A percentile compares a stretch with the other conserved stretches of the same genome.
Conservation (phyloP, 345 rosid genomes). For the Rubroshorea leprosula region DNA sequence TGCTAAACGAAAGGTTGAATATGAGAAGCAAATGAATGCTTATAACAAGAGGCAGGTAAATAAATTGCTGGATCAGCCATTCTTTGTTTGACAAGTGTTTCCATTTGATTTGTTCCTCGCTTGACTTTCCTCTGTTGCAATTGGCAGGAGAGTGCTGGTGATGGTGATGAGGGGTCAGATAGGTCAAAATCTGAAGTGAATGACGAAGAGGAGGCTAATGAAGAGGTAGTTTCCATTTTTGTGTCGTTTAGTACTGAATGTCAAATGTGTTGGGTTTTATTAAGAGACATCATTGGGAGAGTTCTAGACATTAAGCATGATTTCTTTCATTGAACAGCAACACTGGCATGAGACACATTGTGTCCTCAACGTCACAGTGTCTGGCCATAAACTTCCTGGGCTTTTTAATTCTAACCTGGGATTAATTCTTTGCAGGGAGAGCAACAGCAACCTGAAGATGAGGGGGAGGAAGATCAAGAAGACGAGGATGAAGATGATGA, state of each 20-base stretch:
- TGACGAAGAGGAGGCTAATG: constrained; percentile 55
- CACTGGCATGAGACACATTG: too few relatives aligned
- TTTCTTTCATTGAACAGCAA: too few relatives aligned
- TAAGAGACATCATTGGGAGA: too few relatives aligned
- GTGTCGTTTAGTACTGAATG: background rate
- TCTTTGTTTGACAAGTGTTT: background rate
- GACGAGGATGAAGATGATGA: constrained; percentile 27
- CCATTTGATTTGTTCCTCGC: background rate
- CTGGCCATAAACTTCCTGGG: too few relatives aligned
- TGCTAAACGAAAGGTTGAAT: constrained; percentile 35
- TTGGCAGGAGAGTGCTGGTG: constrained; percentile 31
- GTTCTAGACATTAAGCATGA: too few relatives aligned
- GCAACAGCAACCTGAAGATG: constrained; percentile 26
- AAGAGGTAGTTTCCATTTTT: constrained; percentile 30
- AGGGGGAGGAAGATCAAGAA: constrained; percentile 24
- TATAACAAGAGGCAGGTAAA: constrained; percentile 48
- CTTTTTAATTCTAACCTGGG: too few relatives aligned
- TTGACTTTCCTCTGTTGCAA: background rate
- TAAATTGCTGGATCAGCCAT: background rate
- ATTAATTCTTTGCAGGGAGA: constrained; percentile 13
- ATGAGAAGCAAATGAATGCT: constrained; percentile 44
- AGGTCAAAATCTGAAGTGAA: constrained; percentile 66
- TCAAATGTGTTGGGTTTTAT: too few relatives aligned
- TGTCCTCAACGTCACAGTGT: too few relatives aligned
- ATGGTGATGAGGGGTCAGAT: constrained; percentile 56